Conservation (phyloP, 352 stramenopile species). For the Phytopythium ostracodes region DNA sequence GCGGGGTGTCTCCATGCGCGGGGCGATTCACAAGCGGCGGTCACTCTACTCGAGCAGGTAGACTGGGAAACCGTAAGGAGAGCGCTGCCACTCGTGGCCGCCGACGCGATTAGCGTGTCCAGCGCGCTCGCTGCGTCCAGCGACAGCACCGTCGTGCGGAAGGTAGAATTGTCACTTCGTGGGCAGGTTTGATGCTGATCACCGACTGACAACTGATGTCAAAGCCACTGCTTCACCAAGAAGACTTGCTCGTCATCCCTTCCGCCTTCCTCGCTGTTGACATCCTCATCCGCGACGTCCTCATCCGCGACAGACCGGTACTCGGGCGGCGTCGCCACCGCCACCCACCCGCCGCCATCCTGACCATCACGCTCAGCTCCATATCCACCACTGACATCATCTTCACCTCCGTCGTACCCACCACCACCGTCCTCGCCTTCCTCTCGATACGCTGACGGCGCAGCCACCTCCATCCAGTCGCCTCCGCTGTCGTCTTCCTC, state of each 20-base stretch:
- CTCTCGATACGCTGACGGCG: neutral
- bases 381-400: too few species aligned
- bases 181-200: too few species aligned
- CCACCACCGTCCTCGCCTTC: neutral
- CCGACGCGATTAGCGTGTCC: neutral
- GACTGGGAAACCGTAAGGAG: constrained; percentile 6
- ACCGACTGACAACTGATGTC: neutral
- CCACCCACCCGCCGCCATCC: neutral
- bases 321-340: neutral
- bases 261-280: too few species aligned
- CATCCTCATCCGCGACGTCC: neutral
- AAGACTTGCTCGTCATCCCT: neutral
- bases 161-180: too few species aligned
- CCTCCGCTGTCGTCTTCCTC: neutral
- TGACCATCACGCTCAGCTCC: neutral
- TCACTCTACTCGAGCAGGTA: neutral
- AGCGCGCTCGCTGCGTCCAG: neutral
- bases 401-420: too few species aligned
- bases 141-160: too few species aligned
- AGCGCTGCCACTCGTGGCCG: constrained; percentile 8
- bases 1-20: constrained; percentile 26
- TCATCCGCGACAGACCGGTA: neutral
- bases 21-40: constrained; percentile 9
- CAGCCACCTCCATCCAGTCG: neutral
- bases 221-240: neutral